Base-by-base conservation (phyloP, 2,329 filamentous ascomycete genomes). In the Cordyceps militaris region DNA sequence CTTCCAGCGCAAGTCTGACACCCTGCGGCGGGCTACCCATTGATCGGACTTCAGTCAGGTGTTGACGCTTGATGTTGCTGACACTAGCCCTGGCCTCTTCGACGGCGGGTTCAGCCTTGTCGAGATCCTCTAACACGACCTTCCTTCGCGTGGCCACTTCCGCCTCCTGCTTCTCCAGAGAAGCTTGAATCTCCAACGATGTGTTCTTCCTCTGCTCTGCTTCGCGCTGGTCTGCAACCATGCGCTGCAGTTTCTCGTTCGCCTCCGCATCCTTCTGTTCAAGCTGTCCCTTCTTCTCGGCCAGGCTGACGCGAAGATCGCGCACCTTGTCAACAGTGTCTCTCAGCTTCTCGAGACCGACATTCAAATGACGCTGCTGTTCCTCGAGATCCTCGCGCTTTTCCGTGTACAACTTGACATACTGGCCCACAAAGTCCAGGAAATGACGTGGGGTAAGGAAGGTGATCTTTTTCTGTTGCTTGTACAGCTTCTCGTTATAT, bases 341-440 rank as follows among this genome's bases (percentile, higher is more conserved):
- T 64, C 90, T 84, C 28, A 99, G 79, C 73, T 99, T 99, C 76
- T 99, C 94, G 2, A 99, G 82, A 79, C 94, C 95, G 58, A 97
- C 92, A 67, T 99, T 99, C 61, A 99, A 80, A 81, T 99, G 94
- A 30, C 94, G 88, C 70, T 99, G 94, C 72, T 99, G 94, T 70
- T 99, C 94, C 72, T 99, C 94, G 1, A 99, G 82, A 69, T 99
- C 94, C 71, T 97, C 94, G 11, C 95, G 89, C 78, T 99, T 99
- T 73, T 99, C 94, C 62, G 92, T 96, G 75, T 97, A 97, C 7
- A 99, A 80, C 72, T 89, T 94, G 72, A 97, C 92, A 70, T 97
- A 99, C 69, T 99, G 94, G 40, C 91, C 90, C 59, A 99, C 93
- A 67, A 99, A 99, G 71, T 99, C 95, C 53, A 99, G 78, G 78